phyloP scores from a whole-genome alignment of 768 basidiomycete species.

The Lactarius tabidus region DNA sequence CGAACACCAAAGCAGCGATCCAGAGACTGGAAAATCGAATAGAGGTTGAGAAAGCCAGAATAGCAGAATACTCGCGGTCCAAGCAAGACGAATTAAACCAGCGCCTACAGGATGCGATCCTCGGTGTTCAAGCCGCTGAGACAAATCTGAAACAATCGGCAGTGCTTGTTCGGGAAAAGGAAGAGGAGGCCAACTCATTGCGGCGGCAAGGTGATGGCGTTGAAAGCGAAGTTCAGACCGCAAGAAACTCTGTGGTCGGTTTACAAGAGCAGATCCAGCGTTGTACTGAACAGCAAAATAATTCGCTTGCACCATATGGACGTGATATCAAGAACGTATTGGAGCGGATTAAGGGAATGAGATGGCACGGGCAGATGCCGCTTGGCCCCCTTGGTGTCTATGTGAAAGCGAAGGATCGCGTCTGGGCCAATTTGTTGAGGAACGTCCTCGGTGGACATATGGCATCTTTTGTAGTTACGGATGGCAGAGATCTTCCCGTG shows the following conservation, averaged over 20 bases:
- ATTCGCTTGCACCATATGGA: conserved; percentile 61
- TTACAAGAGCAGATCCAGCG: conserved; percentile 48
- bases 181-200: conserved; percentile 3
- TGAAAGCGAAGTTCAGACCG: conserved; percentile 33
- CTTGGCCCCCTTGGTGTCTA: conserved; percentile 77
- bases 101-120: conserved; percentile 47
- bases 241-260: conserved; percentile 43
- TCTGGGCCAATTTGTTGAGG: conserved; percentile 66
- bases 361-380: conserved; percentile 64
- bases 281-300: conserved; percentile 49
- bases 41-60: conserved; percentile 19
- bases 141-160: conserved; percentile 9
- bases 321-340: conserved; percentile 55
- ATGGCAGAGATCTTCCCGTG: conserved; percentile 53
- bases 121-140: conserved; percentile 25
- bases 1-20: conserved; percentile 15
- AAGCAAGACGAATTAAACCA: conserved; percentile 56
- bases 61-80: conserved; percentile 47
- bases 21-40: conserved; percentile 16
- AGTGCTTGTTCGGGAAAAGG: conserved; percentile 2
- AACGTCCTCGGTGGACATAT: conserved; percentile 54
- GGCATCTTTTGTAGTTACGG: conserved; percentile 70
- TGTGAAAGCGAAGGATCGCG: conserved; percentile 68
- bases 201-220: conserved; percentile 34
- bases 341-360: conserved; percentile 44